Base-by-base conservation (phyloP, 306 rosid species). In the Medicago lupulina region DNA sequence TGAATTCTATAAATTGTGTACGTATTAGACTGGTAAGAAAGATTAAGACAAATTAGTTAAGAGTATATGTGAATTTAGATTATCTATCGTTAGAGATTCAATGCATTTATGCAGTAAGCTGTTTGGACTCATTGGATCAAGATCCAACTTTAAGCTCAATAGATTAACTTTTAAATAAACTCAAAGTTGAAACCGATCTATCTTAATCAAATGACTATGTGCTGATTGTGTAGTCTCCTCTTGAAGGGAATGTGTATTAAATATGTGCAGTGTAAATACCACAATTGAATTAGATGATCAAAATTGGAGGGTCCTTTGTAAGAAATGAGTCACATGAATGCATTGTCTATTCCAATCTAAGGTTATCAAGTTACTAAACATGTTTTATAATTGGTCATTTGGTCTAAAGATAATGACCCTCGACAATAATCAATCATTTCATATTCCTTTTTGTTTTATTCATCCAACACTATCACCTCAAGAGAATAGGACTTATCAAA, bases 261-360 rank as follows among this genome's bases (percentile, higher is more conserved):
- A 54, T 9, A 54, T 54, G 31, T 53, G 3, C 10, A 51, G 4
- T 18, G 60, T 18, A 54, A 54, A 54, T 54, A 18, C 25, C 60
- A 17, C 57, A 51, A 1, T 18, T 17, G 8, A 51, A 74, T 13
- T 36, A 39, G 28, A 18, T 2, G 11, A 41, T 4, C 3, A n/a
- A 44, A 25, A 18, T 17, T 73, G 49, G 63, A 49, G 40, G 28
- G 40, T 75, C 49, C 13, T 18, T 36, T n/a, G 5, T 25, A 41
- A 18, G 73, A 31, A 65, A 58, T 10, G 53, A 28, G 49, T 41
- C 71, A 66, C 76, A 74, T 28, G 58, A 73, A 73, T 72, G 74
- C 34, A 47, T 10, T 65, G 78, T 23, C 16, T 73, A 57, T 74
- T 74, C 65, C 70, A 67, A 73, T 74, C 17, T 55, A 57, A 65